A percentile compares a stretch with the other conserved stretches of the same genome.
These are phyloP conservation scores for Phytopythium kandeliae DNA, from an alignment of 352 stramenopile genomes.

Conservation along the genomic window DNA sequence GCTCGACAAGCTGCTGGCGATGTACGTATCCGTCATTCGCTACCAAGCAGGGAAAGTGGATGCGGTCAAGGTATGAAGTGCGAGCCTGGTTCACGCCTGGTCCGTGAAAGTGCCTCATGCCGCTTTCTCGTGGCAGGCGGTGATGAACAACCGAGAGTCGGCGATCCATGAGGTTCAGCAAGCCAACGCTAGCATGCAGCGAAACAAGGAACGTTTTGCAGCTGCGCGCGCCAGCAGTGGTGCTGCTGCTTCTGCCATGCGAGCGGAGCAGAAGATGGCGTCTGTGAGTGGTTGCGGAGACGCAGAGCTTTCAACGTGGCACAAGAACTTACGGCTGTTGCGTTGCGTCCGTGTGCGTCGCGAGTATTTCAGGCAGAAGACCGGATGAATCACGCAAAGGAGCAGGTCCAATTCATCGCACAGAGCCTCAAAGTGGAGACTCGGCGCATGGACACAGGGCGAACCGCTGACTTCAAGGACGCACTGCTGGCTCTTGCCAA, in stretches of 20 bases:
- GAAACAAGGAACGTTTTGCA: conserved; percentile 86
- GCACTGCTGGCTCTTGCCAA: conserved; percentile 70
- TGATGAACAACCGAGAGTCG: conserved; percentile 84
- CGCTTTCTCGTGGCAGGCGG: conserved; percentile 33
- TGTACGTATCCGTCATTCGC: conserved; percentile 84
- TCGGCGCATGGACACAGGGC: conserved; percentile 76
- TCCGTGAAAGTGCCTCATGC: neutral
- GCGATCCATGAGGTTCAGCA: conserved; percentile 84
- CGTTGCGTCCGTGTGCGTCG: conserved; percentile 3
- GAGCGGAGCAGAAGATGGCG: conserved; percentile 85
- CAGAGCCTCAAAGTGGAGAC: conserved; percentile 83
- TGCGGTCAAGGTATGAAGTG: conserved; percentile 65
- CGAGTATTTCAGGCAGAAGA: conserved; percentile 51
- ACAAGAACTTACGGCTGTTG: neutral
- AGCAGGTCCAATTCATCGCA: conserved; percentile 86
- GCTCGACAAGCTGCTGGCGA: conserved; percentile 77
- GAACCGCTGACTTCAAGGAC: conserved; percentile 72
- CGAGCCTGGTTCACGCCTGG: neutral
- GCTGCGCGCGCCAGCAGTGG: conserved; percentile 79
- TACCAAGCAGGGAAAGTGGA: conserved; percentile 84
- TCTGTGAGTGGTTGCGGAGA: conserved; percentile 34
- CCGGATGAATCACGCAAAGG: conserved; percentile 80
- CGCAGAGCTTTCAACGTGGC: neutral
- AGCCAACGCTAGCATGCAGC: conserved; percentile 86
- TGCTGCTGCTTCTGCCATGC: conserved; percentile 79